Evolutionary conservation across 2,329 filamentous ascomycete genomes (phyloP).

Genomic region (Paramyrothecium roridum): DNA sequence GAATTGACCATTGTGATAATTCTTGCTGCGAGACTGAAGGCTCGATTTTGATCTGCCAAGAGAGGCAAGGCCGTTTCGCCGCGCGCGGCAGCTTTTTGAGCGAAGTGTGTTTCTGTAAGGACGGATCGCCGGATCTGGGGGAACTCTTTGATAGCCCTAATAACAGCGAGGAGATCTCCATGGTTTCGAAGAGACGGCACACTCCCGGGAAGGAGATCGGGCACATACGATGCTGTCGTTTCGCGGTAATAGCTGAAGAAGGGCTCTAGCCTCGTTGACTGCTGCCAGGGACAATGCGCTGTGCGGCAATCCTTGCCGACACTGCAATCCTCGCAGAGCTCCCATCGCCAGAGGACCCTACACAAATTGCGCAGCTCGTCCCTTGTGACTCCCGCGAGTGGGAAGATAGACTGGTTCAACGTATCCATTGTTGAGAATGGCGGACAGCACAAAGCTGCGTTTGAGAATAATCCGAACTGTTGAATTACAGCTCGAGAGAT

Average conservation of each 20-base stretch:
- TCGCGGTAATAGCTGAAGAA: slow-evolving; percentile 7
- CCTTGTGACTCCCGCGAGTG: neutral
- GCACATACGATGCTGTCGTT: slow-evolving; percentile 2
- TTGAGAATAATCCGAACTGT: neutral
- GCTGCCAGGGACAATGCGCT: slow-evolving; percentile 2
- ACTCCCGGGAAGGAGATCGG: neutral
- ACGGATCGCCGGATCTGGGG: neutral
- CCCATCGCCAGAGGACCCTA: neutral
- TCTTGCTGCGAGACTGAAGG: slow-evolving; percentile 5
- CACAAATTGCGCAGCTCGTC: neutral
- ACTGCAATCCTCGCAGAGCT: neutral
- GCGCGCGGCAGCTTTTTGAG: neutral
- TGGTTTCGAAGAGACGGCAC: slow-evolving; percentile 2
- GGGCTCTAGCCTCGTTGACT: neutral
- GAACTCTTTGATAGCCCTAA: neutral
- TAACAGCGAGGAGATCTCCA: slow-evolving; percentile 2
- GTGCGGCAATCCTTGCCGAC: neutral
- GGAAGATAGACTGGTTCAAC: neutral
- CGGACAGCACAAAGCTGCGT: neutral
- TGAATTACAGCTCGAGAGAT: neutral
- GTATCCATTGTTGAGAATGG: neutral
- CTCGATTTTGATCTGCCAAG: slow-evolving; percentile 4
- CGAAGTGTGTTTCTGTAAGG: neutral
- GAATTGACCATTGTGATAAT: slow-evolving; percentile 6
- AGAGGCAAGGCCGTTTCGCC: neutral